Base-by-base conservation (phyloP, 768 basidiomycete genomes). In the Naganishia kalamii region DNA sequence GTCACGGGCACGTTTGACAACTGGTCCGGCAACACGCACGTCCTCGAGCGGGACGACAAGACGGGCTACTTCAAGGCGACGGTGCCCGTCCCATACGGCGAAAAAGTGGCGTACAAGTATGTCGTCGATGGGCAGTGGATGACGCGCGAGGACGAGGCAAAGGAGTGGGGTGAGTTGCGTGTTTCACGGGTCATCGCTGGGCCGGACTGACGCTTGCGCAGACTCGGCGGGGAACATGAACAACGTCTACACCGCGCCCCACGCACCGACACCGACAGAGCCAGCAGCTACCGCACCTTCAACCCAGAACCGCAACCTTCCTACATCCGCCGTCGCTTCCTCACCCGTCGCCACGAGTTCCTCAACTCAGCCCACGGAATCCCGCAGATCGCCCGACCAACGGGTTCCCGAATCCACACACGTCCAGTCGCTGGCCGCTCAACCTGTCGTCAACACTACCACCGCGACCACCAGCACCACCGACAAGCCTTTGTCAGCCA, bases 171-270 rank as follows among this genome's bases (percentile, higher is more conserved):
- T 77, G 60, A 70, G 66, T 67, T 7, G 33, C 29, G 25, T 30
- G n/a, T 33, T 3, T 5, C 15, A 44, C 11, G 60, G n/a, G 50
- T 30, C 49, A 47, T 21, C 4, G 10, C 46, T 47, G 13, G 27
- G 21, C 1, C 37, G n/a, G 4, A 13, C 21, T 40, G n/a, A 10
- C 52, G 15, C 48, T 27, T 30, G n/a, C 33, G 17, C 65, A 77
- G 75, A 77, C 47, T 70, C 76, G 44, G 75, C 75, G 60, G 76
- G 76, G 46, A 77, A 77, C 71, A 76, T 77, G 75, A 77, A 77
- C 75, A 77, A 77, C 65, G 70, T 77, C 59, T 77, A 75, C 70
- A 76, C 76, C 25, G 75, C 76, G 17, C 76, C 76, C 37, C 63
- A 65, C 23, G 70, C 71, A 23, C 69, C 75, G 25, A 64, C 46